Evolutionary conservation across 2,329 filamentous ascomycete species (phyloP).

Genomic region (Penicillium sp.): DNA sequence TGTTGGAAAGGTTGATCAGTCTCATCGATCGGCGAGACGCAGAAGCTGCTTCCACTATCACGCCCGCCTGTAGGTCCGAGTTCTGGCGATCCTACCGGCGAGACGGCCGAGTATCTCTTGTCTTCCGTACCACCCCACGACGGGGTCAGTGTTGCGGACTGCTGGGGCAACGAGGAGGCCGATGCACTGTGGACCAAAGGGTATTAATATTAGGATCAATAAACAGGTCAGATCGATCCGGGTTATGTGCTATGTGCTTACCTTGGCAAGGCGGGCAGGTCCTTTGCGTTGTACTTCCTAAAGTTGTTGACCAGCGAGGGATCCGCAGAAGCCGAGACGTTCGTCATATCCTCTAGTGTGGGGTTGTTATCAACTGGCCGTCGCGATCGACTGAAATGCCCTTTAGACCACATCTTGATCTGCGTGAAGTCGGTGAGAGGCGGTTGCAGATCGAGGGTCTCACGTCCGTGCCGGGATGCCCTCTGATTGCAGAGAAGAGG

Average conservation of each 20-base stretch:
- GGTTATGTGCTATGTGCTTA: constrained; percentile 13
- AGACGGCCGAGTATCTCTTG: constrained; percentile 19
- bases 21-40: constrained; percentile 24
- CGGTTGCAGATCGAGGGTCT: neutral
- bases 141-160: neutral
- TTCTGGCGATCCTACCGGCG: constrained; percentile 19
- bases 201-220: neutral
- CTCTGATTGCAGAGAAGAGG: neutral
- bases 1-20: constrained; percentile 7
- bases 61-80: constrained; percentile 2
- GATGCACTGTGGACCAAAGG: constrained; percentile 15
- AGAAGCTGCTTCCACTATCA: constrained; percentile 28
- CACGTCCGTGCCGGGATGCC: neutral
- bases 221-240: neutral
- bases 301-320: constrained; percentile 33
- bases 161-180: constrained; percentile 9
- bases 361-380: constrained; percentile 53
- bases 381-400: constrained; percentile 49
- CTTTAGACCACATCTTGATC: constrained; percentile 60
- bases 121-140: constrained; percentile 6
- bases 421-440: neutral
- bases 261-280: constrained; percentile 33
- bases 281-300: constrained; percentile 30
- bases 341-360: constrained; percentile 50
- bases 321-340: constrained; percentile 42